phyloP scores from a whole-genome alignment of 331 rosid species.

The Quercus tomentella region DNA sequence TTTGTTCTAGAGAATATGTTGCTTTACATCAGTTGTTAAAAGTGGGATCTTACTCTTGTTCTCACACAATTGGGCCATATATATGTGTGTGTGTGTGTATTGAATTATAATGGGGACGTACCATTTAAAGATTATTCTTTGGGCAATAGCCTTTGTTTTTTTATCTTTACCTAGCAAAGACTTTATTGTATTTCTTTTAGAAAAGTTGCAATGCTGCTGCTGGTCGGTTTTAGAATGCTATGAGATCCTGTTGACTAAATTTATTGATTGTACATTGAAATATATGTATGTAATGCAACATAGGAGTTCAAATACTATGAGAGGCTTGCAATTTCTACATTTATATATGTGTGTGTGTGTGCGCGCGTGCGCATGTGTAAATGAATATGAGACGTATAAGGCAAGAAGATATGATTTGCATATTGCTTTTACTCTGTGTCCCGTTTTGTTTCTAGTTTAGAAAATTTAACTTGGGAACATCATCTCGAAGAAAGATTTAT shows the following conservation, averaged over 20 bases:
- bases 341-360: neutral
- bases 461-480: too few species aligned
- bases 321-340: neutral
- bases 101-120: too few species aligned
- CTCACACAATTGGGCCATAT: neutral
- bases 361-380: fast-evolving
- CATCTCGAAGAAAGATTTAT: too few species aligned
- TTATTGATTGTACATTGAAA: neutral
- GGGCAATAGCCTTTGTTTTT: too few species aligned
- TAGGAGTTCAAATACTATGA: neutral
- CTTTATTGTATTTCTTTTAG: too few species aligned
- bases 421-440: neutral
- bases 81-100: too few species aligned
- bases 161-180: too few species aligned
- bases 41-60: neutral
- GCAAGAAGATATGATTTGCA: neutral
- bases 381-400: neutral
- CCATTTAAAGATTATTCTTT: too few species aligned
- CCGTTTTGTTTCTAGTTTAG: too few species aligned
- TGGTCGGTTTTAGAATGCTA: neutral
- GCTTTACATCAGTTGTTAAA: neutral
- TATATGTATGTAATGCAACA: neutral
- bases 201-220: neutral
- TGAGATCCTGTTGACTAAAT: neutral
- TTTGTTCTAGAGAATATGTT: neutral